Base-by-base conservation (phyloP, 2,329 filamentous ascomycete genomes). In the Leptoxyphium fumago region DNA sequence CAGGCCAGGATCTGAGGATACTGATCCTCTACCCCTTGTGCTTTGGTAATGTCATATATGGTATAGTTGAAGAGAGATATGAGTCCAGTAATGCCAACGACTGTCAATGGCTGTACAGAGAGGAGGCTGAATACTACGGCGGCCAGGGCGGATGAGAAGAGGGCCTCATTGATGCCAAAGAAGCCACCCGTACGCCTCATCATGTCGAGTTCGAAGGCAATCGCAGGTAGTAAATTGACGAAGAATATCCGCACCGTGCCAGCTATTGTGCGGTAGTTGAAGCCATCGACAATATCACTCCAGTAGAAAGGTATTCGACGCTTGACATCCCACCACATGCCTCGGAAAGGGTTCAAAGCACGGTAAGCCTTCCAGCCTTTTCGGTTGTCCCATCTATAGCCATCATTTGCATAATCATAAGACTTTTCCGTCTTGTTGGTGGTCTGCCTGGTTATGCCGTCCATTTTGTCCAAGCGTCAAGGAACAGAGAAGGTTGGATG, bases 181-280 rank as follows among this genome's bases (percentile, higher is more conserved):
- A 72, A 74, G 14, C 65, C 63, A 18, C 66, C 68, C 1, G 74
- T 77, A 13, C 70, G 64, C 6, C 73, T 66, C 44, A 70, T 67
- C 71, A 77, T 77, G 53, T 78, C 74, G 14, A 77, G 60, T 2
- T 70, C 70, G 49, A 74, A 78, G 2, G 74, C 74, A 2, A 78
- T 62, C 0, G 75, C 75, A 4, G 75, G 74, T 3, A 78, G 64
- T 1, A 78, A 61, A 47, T 73, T 73, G 52, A 75, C 71, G 57
- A 77, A 77, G 57, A 75, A 76, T 61, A 77, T 77, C 2, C 71
- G 69, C 10, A 77, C 60, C 0, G 69, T 74, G 46, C 68, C 73
- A 5, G 73, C 71, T 36, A 76, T 59, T 2, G 68, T 71, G 13
- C 73, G 62, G 51, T 77, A 77, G 5, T 68, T 73, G 48, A 68